Evolutionary conservation across 305 asterid genomes (phyloP), one percentile per base, ranked within the genome.

Genomic region (Fraxinus latifolia): DNA sequence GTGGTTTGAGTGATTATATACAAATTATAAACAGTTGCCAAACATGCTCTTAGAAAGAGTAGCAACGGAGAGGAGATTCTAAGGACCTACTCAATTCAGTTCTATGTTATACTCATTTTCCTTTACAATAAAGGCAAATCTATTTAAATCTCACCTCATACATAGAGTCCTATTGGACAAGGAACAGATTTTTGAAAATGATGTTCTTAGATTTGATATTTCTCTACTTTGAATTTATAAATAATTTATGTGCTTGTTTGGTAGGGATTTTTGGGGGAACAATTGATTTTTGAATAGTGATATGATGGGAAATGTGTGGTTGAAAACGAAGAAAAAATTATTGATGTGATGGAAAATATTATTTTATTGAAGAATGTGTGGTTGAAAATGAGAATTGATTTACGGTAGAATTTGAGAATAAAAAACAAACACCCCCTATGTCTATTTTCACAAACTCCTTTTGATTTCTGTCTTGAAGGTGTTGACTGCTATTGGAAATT

Each of bases 401-500:
- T 25, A 25, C 27, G 0, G 27, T 25, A 25, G 27, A 25, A 25
- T 25, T 25, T 25, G 27, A 25, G 27, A 25, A 25, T 25, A 25
- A 25, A 25, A 25, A 25, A 25, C 27, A 25, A 25, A 25, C 27
- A 25, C 27, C 27, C 27, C 27, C 27, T 25, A 25, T 5, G 70
- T 74, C 53, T 76, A 29, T 78, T 74, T 32, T 82, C 62, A 83
- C 44, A 15, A 75, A 36, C 25, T 71, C 42, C 77, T 84, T 42
- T 72, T 44, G 77, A 77, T 81, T 5, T 79, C 79, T 85, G 58
- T 29, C 74, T 47, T 72, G 77, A 80, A 94, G 98, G 97, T 94
- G 76, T 88, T 94, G 89, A 90, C 97, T 3, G 94, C 98, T 32
- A 94, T 94, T 44, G 97, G 98, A 74, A 92, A 94, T 84, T 94